Percentiles rank a stretch among this genome's conserved stretches.
Conservation (phyloP, 2,329 filamentous ascomycete species). For the Magnaporthiopsis incrustans region DNA sequence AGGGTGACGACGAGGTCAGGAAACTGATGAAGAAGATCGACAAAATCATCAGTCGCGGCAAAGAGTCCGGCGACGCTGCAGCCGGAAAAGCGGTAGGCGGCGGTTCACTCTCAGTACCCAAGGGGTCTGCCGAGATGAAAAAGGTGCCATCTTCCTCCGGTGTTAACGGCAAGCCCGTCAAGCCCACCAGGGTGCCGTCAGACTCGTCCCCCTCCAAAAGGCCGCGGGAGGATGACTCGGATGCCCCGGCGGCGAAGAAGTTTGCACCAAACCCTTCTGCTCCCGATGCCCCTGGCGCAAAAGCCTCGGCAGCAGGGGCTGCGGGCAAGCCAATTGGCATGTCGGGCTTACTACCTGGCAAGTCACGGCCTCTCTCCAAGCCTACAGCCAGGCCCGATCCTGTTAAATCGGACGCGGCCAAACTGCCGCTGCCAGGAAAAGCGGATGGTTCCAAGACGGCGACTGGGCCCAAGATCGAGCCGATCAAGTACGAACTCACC, state of each 20-base stretch:
- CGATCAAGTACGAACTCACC: conserved; percentile 14
- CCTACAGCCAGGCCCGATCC: conserved; percentile 27
- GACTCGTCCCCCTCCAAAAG: conserved; percentile 24
- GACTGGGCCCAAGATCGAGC: conserved; percentile 20
- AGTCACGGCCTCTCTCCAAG: conserved; percentile 36
- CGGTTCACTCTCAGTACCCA: conserved; percentile 13
- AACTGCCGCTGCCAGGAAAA: background rate
- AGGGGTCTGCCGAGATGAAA: conserved; percentile 15
- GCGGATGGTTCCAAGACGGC: conserved; percentile 14
- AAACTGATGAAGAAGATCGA: conserved; percentile 43
- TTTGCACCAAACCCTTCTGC: conserved; percentile 23
- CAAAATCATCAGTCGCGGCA: conserved; percentile 5
- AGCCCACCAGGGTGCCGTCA: conserved; percentile 14
- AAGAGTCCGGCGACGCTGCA: conserved; percentile 11
- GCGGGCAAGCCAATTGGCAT: conserved; percentile 21
- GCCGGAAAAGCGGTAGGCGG: conserved; percentile 12
- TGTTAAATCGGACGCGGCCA: background rate
- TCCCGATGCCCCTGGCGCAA: conserved; percentile 10
- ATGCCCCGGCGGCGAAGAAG: conserved; percentile 30
- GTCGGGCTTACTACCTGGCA: conserved; percentile 34
- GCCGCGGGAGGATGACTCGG: conserved; percentile 30
- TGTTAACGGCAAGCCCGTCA: background rate
- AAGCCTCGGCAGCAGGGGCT: conserved; percentile 19
- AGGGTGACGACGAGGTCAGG: conserved; percentile 57
- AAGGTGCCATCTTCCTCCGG: conserved; percentile 12